These are phyloP conservation scores for Fraxinus platypoda DNA, from an alignment of 305 asterid genomes.

Conservation along the genomic window DNA sequence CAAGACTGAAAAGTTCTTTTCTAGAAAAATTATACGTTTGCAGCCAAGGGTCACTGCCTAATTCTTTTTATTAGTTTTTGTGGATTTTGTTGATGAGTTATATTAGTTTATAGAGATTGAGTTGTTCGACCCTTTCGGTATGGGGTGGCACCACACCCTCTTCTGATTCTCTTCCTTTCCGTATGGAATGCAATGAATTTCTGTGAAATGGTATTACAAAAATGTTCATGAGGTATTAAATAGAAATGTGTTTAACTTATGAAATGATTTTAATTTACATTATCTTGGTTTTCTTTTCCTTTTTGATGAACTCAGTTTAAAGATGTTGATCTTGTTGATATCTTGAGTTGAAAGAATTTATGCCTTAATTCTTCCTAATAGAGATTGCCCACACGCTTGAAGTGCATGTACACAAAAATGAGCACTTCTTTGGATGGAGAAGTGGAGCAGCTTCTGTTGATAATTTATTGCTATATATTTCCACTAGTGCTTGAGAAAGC, in stretches of 20 bases:
- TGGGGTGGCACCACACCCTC: neutral
- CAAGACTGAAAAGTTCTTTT: neutral
- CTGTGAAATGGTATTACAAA: neutral
- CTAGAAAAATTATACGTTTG: neutral
- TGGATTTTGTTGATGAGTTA: neutral
- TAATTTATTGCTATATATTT: constrained; percentile 7
- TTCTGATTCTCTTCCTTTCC: neutral
- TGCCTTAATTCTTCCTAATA: neutral
- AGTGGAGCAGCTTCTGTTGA: constrained; percentile 1
- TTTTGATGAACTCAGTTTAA: neutral
- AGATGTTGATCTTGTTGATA: neutral
- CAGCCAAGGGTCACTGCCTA: neutral
- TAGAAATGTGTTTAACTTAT: neutral
- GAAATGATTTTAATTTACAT: neutral
- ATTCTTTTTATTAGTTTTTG: neutral
- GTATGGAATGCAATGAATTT: neutral
- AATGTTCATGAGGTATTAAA: neutral
- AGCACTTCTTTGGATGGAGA: constrained; percentile 30
- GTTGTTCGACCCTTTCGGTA: neutral
- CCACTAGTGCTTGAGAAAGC: constrained; percentile 13
- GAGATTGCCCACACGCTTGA: neutral
- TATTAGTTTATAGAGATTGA: neutral
- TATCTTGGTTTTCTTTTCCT: neutral
- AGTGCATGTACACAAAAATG: constrained; percentile 75
- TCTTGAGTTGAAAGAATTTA: neutral